Conservation (phyloP, 768 basidiomycete species). For the Russula virescens region DNA sequence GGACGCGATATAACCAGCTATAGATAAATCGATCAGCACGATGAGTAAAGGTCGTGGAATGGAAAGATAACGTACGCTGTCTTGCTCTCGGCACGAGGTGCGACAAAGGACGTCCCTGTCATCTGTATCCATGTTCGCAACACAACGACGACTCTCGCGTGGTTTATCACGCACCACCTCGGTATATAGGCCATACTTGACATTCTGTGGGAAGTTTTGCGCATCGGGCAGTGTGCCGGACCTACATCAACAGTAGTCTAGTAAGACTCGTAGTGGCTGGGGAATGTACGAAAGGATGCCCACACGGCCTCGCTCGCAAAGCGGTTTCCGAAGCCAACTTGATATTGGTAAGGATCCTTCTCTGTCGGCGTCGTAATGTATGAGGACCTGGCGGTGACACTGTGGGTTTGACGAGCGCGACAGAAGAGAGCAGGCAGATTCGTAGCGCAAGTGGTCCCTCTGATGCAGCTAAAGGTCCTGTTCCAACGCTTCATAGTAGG, state of each 20-base stretch:
- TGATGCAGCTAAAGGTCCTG: neutral
- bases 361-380: conserved; percentile 36
- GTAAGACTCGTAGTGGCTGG: neutral
- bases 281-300: conserved; percentile 22
- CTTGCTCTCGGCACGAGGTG: conserved; percentile 50
- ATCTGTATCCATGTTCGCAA: conserved; percentile 34
- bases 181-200: conserved; percentile 57
- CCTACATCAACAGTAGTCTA: conserved; percentile 28
- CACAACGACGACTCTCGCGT: neutral
- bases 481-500: neutral
- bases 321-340: conserved; percentile 53
- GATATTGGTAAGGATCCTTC: conserved; percentile 51
- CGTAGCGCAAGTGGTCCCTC: neutral
- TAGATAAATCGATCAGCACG: neutral
- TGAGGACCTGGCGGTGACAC: conserved; percentile 37
- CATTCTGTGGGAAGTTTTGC: conserved; percentile 58
- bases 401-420: neutral
- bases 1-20: conserved; percentile 63
- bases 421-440: neutral
- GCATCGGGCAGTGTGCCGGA: conserved; percentile 51
- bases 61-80: conserved; percentile 37
- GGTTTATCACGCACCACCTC: conserved; percentile 42
- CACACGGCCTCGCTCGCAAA: conserved; percentile 54
- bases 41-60: neutral
- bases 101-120: conserved; percentile 55